phyloP scores from a whole-genome alignment of 192 early-diverging fungal species.

The Thamnidium elegans region DNA sequence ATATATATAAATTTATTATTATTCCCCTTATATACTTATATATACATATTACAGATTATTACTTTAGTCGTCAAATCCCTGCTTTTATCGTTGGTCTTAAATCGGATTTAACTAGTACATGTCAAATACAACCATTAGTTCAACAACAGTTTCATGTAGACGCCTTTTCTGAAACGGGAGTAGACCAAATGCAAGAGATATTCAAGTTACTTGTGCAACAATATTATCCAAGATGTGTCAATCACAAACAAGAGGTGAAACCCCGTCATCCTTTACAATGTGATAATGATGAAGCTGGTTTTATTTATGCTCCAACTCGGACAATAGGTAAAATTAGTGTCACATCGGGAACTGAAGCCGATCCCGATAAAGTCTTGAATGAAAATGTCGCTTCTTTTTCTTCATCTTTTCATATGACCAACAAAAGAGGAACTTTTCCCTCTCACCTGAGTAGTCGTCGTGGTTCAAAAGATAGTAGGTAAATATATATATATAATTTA shows the following conservation, averaged over 20 bases:
- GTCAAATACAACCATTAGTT: not conserved
- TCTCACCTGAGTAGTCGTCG: slow-evolving; percentile 3
- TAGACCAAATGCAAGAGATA: slow-evolving; percentile 1
- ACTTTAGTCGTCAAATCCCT: slow-evolving; percentile 23
- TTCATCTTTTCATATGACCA: not conserved
- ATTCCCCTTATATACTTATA: not conserved
- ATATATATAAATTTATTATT: slow-evolving; percentile 1
- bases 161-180: slow-evolving; percentile 1
- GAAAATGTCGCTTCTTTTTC: not conserved
- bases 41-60: slow-evolving; percentile 12
- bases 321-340: not conserved
- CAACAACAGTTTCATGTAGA: slow-evolving; percentile 11
- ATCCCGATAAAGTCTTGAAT: slow-evolving; percentile 3
- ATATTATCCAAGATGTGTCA: not conserved
- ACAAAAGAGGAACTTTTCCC: too few species aligned
- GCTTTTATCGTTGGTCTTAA: slow-evolving; percentile 32
- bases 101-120: slow-evolving; percentile 13
- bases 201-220: not conserved
- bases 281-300: not conserved
- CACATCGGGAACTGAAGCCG: slow-evolving; percentile 13
- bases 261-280: not conserved
- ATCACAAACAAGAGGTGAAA: not conserved
- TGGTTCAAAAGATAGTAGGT: slow-evolving; percentile 26
- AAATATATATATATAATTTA: slow-evolving; percentile 1
- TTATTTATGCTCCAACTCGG: slow-evolving; percentile 3